phyloP scores from a whole-genome alignment of 106 monocot species.

The Dioscorea dumetorum region DNA sequence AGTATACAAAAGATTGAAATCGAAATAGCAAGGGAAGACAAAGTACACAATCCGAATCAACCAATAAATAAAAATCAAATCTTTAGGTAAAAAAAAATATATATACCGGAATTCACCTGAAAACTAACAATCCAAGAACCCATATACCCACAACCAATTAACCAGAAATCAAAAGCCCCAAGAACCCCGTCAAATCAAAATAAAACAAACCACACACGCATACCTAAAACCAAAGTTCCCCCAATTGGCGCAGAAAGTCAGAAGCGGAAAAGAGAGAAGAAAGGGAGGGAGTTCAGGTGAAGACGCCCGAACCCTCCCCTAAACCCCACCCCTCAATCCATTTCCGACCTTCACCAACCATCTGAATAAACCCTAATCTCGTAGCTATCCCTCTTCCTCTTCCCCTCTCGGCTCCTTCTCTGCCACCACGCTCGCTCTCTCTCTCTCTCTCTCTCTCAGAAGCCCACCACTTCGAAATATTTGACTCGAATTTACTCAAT shows the following conservation, averaged over 20 bases:
- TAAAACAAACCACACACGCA: no score
- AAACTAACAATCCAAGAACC: no score
- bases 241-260: background rate
- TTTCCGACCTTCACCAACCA: constrained; percentile 5
- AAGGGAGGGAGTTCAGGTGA: constrained; percentile 1
- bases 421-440: background rate
- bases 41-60: no score
- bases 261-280: background rate
- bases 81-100: background rate
- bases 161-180: no score
- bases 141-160: no score
- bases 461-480: no score
- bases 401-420: background rate
- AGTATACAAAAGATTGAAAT: no score
- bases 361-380: background rate
- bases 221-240: no score
- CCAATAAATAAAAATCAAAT: background rate
- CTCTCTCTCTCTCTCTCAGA: background rate
- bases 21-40: no score
- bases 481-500: no score
- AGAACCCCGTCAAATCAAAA: no score
- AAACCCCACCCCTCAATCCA: constrained; percentile 16
- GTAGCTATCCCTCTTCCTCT: background rate
- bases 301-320: constrained; percentile 12
- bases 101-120: no score